phyloP scores from a whole-genome alignment of 495 filamentous ascomycete species.

The Thermochaetoides thermophila region DNA sequence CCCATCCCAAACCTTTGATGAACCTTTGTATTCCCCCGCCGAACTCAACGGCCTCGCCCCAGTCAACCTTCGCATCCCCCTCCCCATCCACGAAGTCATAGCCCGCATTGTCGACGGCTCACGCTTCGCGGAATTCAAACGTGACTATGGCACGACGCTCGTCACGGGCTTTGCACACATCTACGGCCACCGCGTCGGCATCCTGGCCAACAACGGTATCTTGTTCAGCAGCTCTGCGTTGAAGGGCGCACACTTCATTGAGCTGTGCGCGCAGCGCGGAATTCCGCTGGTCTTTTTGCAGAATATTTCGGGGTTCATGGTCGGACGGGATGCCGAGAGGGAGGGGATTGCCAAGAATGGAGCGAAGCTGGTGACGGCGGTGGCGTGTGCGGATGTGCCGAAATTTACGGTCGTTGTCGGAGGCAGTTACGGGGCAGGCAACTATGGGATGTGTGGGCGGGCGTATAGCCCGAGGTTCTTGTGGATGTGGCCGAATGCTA shows the following conservation, averaged over 20 bases:
- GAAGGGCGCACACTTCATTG: constrained; percentile 96
- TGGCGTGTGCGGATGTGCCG: constrained; percentile 87
- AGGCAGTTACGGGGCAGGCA: constrained; percentile 65
- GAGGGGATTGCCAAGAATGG: constrained; percentile 97
- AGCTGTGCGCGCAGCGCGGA: constrained; percentile 82
- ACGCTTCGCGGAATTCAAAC: constrained; percentile 88
- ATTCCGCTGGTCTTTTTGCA: constrained; percentile 89
- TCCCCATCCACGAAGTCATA: constrained; percentile 82
- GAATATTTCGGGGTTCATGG: constrained; percentile 98
- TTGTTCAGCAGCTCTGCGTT: constrained; percentile 83
- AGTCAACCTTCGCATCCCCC: constrained; percentile 70
- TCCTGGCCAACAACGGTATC: constrained; percentile 94
- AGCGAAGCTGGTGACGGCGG: constrained; percentile 91
- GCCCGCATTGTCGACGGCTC: constrained; percentile 87
- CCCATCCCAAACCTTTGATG: constrained; percentile 23
- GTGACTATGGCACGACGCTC: constrained; percentile 76
- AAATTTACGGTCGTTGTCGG: constrained; percentile 96
- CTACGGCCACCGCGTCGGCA: constrained; percentile 82
- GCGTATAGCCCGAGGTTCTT: constrained; percentile 83
- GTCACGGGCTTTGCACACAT: constrained; percentile 89
- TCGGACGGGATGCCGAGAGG: constrained; percentile 79
- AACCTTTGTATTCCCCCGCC: constrained; percentile 67
- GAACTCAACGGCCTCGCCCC: constrained; percentile 82
- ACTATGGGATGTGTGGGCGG: constrained; percentile 70
- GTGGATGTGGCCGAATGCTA: constrained; percentile 96